Conservation (phyloP, 805 yeast genomes). For the Hanseniaspora guilliermondii region DNA sequence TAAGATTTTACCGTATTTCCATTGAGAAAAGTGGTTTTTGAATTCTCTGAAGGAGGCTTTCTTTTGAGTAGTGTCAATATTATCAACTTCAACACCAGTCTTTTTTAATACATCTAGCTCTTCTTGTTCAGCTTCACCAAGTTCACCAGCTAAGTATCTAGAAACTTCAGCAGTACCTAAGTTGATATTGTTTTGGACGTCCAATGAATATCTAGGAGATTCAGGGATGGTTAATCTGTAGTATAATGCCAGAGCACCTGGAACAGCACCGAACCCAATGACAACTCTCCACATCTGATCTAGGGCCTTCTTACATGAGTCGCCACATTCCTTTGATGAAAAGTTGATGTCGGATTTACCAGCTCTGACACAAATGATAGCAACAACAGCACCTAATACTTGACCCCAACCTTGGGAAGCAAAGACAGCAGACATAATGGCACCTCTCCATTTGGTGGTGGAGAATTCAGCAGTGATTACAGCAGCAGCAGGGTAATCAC, state of each 20-base stretch:
- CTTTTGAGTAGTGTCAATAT: constrained; percentile 39
- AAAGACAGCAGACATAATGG: constrained; percentile 90
- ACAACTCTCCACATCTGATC: constrained; percentile 93
- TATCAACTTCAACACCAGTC: constrained; percentile 40
- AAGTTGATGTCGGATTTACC: constrained; percentile 49
- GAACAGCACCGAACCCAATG: constrained; percentile 81
- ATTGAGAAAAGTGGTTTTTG: constrained; percentile 58
- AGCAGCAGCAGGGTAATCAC: constrained; percentile 91
- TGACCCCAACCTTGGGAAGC: constrained; percentile 98
- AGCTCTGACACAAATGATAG: constrained; percentile 62
- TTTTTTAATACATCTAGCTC: constrained; percentile 35
- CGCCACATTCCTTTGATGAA: constrained; percentile 52
- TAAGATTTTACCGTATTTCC: constrained; percentile 76
- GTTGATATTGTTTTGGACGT: constrained; percentile 48
- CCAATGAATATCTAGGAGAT: constrained; percentile 83
- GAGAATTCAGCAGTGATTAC: constrained; percentile 85
- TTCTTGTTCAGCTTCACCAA: constrained; percentile 41
- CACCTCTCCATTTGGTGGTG: constrained; percentile 96
- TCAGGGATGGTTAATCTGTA: constrained; percentile 90
- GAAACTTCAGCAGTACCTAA: constrained; percentile 46
- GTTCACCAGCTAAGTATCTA: constrained; percentile 38
- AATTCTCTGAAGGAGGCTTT: constrained; percentile 74
- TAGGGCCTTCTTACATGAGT: constrained; percentile 58
- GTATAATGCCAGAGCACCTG: constrained; percentile 73
- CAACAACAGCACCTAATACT: constrained; percentile 73